Base-by-base conservation (phyloP, 2,329 filamentous ascomycete genomes). In the Blastomyces gilchristii region DNA sequence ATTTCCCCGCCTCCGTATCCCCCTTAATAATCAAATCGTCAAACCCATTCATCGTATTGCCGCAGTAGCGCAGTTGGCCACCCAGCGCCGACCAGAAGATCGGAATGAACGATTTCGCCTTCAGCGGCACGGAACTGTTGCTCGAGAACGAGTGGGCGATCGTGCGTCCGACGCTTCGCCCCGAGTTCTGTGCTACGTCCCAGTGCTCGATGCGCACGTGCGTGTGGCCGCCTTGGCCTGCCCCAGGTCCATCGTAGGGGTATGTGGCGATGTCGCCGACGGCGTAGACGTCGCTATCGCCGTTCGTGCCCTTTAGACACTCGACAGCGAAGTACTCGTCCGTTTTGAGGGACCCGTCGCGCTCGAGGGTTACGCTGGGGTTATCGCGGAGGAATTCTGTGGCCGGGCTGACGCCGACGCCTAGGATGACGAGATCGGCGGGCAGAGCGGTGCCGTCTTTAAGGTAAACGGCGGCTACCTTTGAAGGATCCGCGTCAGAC, bases 1-100 rank as follows among this genome's bases (percentile, higher is more conserved):
- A 99, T 72, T 91, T 91, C 64, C 84, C 85, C 71, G 92, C 85
- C 3, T 86, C 87, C 0, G 87, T 85, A 68, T 89, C 84, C 14
- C 93, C 93, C 60, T 89, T 83, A 12, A 99, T 69, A 0, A 97
- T 82, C 4, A 97, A 72, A 69, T 95, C 91, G 72, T 99, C 94
- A 79, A 85, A 97, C 0, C 93, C 93, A 62, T 85, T 83, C 0
- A 81, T 77, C 0, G 92, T 91, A 78, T 93, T 94, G 14, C 94
- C 94, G 72, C 91, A 96, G 80, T 99, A 99, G 56, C 94, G 85
- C 70, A 99, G 77, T 77, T 99, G 94, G 6, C 86, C 83, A 5
- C 92, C 91, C 5, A 99, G 79, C 0, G 94, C 94, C 1, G 91
- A 96, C 94, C 94, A 99, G 80, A 99, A 99, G 60, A 99, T 84